Base-by-base conservation (phyloP, 352 stramenopile genomes). In the Discostella stelligera region DNA sequence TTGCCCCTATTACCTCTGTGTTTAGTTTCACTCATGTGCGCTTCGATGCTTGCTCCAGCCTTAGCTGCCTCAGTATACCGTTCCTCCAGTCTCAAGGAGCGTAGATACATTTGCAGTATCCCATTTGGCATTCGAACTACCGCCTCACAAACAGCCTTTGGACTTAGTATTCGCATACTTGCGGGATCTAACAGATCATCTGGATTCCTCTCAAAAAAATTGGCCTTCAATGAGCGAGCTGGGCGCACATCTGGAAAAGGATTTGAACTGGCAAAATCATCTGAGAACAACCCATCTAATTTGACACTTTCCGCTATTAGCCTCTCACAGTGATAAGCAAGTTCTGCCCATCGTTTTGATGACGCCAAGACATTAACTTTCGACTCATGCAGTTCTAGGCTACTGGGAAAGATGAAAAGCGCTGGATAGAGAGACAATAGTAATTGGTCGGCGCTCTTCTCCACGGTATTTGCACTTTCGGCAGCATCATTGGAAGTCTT, bases 81-180 rank as follows among this genome's bases (percentile, higher is more conserved):
- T 71, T 93, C 88, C 66, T 93, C 82, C 5, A 93, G 64, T 16
- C 88, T 77, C 58, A 93, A 67, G 0, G 84, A 72, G 30, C 88
- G 60, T 3, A 90, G n/a, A 66, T 91, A 93, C 18, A 79, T 65
- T 10, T 62, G 81, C 21, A 85, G 56, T 25, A 91, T 72, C 10
- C 64, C 62, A 60, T 73, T 66, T 16, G 83, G 85, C 13, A 93
- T 32, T 48, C 87, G 63, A 71, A 82, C 62, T 16, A 77, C 69
- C 14, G 68, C 75, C 49, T 83, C 75, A 16, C 75, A 76, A 37
- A 77, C 64, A 48, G 68, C 75, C 55, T 83, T 78, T 9, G 75
- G 68, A 48, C 58, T 83, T 16, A 83, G 56, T 65, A 78, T 79
- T 9, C 75, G 48, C 13, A 79, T 46, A 21, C 25, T 30, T 4